Percentiles rank a stretch among this genome's conserved stretches.
Evolutionary conservation across 768 basidiomycete genomes (phyloP).

Genomic region (Gyrodon lividus): DNA sequence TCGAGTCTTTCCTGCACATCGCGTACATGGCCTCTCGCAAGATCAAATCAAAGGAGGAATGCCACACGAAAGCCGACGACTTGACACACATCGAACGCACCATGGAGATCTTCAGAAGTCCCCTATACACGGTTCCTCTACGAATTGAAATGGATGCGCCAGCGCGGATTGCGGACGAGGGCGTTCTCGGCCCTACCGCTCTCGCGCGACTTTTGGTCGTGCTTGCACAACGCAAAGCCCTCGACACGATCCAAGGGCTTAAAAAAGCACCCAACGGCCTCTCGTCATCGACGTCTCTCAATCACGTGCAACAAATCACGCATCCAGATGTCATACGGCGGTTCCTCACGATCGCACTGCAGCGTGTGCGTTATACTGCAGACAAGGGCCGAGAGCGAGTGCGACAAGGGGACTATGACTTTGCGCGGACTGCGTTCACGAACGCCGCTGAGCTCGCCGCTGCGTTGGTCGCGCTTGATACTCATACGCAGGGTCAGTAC

Average conservation of each 20-base stretch:
- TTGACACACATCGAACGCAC: constrained; percentile 14
- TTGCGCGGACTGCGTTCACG: constrained; percentile 24
- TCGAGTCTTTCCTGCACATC: constrained; percentile 28
- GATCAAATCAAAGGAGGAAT: constrained; percentile 8
- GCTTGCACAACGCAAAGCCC: constrained; percentile 28
- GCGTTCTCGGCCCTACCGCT: constrained; percentile 26
- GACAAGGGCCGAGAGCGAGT: constrained; percentile 24
- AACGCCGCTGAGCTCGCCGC: constrained; percentile 34
- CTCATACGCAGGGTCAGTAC: constrained; percentile 26
- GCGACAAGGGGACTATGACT: constrained; percentile 14
- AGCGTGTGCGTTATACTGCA: constrained; percentile 17
- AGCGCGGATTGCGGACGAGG: constrained; percentile 22
- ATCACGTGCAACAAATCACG: constrained; percentile 29
- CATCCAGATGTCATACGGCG: constrained; percentile 21
- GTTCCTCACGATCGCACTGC: constrained; percentile 20
- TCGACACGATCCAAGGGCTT: constrained; percentile 18
- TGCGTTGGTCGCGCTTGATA: constrained; percentile 32
- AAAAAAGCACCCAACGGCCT: constrained; percentile 24
- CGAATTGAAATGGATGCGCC: constrained; percentile 15
- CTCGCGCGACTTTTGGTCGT: constrained; percentile 29
- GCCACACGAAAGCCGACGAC: background rate
- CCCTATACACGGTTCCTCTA: constrained; percentile 15
- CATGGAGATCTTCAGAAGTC: constrained; percentile 19
- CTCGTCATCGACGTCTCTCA: constrained; percentile 14
- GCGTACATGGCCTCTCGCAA: constrained; percentile 20